A percentile compares a stretch with the other conserved stretches of the same genome.
Evolutionary conservation across 176 grass and related monocot species (phyloP).

Genomic region (Canna indica): DNA sequence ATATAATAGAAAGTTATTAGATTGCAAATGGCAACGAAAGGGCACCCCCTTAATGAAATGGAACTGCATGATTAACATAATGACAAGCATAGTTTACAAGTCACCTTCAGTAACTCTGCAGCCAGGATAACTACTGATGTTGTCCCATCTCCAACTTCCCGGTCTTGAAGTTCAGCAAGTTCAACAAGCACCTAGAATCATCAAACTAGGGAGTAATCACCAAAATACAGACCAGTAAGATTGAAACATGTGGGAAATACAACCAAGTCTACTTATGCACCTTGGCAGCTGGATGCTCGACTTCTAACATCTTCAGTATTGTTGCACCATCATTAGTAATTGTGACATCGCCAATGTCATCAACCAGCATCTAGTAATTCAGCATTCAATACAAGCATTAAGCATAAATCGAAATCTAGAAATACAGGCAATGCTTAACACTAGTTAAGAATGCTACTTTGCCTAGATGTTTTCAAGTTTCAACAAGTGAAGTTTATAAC

Average conservation of each 20-base stretch:
- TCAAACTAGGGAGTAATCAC: constrained; percentile 9
- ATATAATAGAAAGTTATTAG: background rate
- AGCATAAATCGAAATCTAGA: background rate
- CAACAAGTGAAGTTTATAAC: too few species aligned
- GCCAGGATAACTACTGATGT: constrained; percentile 80
- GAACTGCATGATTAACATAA: background rate
- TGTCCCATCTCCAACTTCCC: constrained; percentile 91
- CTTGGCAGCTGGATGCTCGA: constrained; percentile 88
- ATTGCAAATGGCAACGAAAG: too few species aligned
- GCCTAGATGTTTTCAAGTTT: too few species aligned
- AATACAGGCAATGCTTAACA: background rate
- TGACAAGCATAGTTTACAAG: background rate
- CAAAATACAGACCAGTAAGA: background rate
- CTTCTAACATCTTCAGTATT: constrained; percentile 92
- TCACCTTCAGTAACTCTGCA: constrained; percentile 86
- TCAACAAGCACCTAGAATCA: constrained; percentile 89
- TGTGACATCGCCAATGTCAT: constrained; percentile 93
- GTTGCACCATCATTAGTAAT: constrained; percentile 96
- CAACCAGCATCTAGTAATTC: constrained; percentile 60
- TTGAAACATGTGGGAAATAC: background rate
- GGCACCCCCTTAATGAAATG: background rate
- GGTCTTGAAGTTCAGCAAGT: constrained; percentile 89
- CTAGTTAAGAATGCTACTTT: too few species aligned
- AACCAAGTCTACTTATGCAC: constrained; percentile 18
- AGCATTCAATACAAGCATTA: background rate